Evolutionary conservation across 345 rosid genomes (phyloP).

Genomic region (Brassica napus): Da-Ae NC_063444.1:14700501-14701000

Average conservation of each 20-base stretch:
- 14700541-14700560: slow-evolving; percentile 84
- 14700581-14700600: slow-evolving; percentile 37
- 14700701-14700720: slow-evolving; percentile 28
- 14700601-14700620: slow-evolving; percentile 39
- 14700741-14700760: not conserved
- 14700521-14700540: slow-evolving; percentile 43
- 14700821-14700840: not conserved
- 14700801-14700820: not conserved
- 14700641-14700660: slow-evolving; percentile 41
- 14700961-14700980: too few species aligned
- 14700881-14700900: too few species aligned
- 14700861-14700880: too few species aligned
- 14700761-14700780: not conserved
- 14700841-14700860: not conserved
- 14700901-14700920: too few species aligned
- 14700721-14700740: not conserved
- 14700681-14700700: not conserved
- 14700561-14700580: slow-evolving; percentile 65
- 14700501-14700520: slow-evolving; percentile 61
- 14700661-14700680: not conserved
- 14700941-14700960: too few species aligned
- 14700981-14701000: too few species aligned
- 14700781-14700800: slow-evolving; percentile 8
- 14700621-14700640: slow-evolving; percentile 68
- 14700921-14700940: too few species aligned